Evolutionary conservation across 495 filamentous ascomycete genomes (phyloP).

Genomic region (Tuber melanosporum): DNA sequence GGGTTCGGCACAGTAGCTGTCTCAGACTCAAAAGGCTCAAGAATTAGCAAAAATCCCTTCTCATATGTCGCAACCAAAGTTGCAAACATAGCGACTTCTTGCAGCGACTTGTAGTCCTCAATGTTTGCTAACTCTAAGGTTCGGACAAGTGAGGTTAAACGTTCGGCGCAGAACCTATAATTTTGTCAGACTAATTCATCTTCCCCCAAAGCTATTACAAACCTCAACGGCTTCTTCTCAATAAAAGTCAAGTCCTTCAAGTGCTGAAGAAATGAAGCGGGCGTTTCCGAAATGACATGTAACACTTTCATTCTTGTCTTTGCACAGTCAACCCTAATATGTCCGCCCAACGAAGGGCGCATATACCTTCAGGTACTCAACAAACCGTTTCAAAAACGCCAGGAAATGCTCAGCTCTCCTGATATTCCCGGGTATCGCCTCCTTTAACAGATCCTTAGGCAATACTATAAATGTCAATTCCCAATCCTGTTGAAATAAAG

Average conservation of each 20-base stretch:
- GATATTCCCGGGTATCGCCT: conserved; percentile 96
- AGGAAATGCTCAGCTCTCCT: conserved; percentile 94
- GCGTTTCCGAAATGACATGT: conserved; percentile 94
- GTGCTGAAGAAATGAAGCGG: conserved; percentile 86
- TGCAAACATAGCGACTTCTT: conserved; percentile 98
- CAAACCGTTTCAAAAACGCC: conserved; percentile 87
- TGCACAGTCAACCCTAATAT: conserved; percentile 7
- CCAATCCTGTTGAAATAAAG: conserved; percentile 36
- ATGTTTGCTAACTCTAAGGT: conserved; percentile 96
- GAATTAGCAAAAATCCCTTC: conserved; percentile 89
- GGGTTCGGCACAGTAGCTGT: conserved; percentile 94
- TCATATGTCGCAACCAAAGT: conserved; percentile 96
- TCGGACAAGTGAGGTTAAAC: conserved; percentile 86
- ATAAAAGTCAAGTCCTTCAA: conserved; percentile 94
- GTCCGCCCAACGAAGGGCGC: neutral
- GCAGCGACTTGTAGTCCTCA: conserved; percentile 92
- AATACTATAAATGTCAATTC: conserved; percentile 47
- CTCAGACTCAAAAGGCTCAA: conserved; percentile 94
- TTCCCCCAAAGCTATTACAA: neutral
- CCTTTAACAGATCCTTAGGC: conserved; percentile 75
- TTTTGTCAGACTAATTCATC: conserved; percentile 11
- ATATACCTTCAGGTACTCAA: conserved; percentile 82
- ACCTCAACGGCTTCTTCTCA: conserved; percentile 84
- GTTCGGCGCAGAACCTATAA: conserved; percentile 77
- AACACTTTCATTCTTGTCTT: conserved; percentile 95